Base-by-base conservation (phyloP, 2,329 filamentous ascomycete genomes). In the Didymella arachidicola region DNA sequence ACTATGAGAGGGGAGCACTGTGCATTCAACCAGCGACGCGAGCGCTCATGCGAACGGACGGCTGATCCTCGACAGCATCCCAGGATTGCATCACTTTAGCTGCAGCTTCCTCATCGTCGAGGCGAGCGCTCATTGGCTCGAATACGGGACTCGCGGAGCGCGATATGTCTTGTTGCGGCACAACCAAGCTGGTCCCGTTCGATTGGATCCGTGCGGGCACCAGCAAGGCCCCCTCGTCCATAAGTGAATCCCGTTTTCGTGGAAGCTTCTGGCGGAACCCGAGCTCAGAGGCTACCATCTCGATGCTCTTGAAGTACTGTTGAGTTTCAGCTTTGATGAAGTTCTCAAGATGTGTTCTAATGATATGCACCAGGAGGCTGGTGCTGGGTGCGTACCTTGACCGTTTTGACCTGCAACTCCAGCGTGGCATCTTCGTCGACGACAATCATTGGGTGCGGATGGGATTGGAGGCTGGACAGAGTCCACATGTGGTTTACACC, bases 401-500 rank as follows among this genome's bases (percentile, higher is more conserved):
- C 74, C 48, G 74, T 82, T 75, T 79, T 79, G 67, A 78, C 79
- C 64, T 79, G 78, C 42, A 83, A 70, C 69, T 84, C 76, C 61
- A 84, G 53, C 34, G 81, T 80, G 67, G 81, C 79, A 72, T 94
- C 91, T 69, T 94, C 90, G 69, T 96, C 92, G 44, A 90, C 90
- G 10, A 94, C 90, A 65, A 95, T 87, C 82, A 95, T 87, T 52
- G 91, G 88, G 69, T 93, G 89, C 3, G 87, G 89, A 75, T 95
- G 92, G 62, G 94, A 80, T 75, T 96, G 92, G 41, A 96, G 82
- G 53, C 87, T 87, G 8, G 91, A 94, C 7, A 95, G 83, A 1
- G 92, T 94, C 91, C 92, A 96, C 90, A 94, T 94, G 79, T 95
- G 92, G 76, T 93, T 94, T 61, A 96, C 86, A 29, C 89, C 89